These are phyloP conservation scores for Apostasia shenzhenica DNA, from an alignment of 106 monocot species.

Conservation along the genomic window DNA sequence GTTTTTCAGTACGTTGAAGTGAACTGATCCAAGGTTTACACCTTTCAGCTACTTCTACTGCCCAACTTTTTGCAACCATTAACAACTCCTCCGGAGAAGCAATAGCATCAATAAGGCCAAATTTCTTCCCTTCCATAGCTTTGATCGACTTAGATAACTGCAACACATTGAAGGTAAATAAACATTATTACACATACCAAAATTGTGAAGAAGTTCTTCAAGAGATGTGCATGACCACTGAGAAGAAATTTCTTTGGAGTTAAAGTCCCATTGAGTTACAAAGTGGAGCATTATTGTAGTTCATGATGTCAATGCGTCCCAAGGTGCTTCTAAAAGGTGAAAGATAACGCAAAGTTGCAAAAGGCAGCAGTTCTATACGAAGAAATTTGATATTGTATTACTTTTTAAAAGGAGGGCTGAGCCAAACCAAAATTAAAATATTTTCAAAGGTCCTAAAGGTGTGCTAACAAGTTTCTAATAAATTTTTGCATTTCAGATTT, in stretches of 20 bases:
- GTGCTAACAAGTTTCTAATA: background rate
- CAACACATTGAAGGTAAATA: background rate
- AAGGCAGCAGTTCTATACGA: background rate
- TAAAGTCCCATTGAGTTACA: no score
- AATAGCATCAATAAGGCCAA: constrained; percentile 12
- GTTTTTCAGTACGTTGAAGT: constrained; percentile 5
- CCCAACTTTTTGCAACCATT: constrained; percentile 7
- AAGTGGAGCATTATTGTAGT: no score
- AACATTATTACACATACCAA: no score
- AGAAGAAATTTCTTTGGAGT: no score
- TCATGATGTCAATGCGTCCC: no score
- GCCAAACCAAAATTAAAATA: background rate
- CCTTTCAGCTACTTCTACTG: constrained; percentile 10
- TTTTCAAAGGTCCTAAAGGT: no score
- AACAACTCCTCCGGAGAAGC: constrained; percentile 5
- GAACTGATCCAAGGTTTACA: constrained; percentile 10
- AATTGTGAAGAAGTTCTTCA: no score
- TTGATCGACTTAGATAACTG: constrained; percentile 7
- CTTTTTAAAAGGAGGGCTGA: background rate
- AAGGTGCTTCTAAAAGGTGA: no score
- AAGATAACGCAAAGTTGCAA: no score
- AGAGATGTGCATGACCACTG: no score
- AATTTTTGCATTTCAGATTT: constrained; percentile 1
- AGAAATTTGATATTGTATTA: background rate
- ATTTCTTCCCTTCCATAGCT: constrained; percentile 5